Percentiles rank a stretch among this genome's conserved stretches.
These are phyloP conservation scores for Fusarium tanahbumbuense DNA, from an alignment of 2,329 filamentous ascomycete species.

Conservation along the genomic window DNA sequence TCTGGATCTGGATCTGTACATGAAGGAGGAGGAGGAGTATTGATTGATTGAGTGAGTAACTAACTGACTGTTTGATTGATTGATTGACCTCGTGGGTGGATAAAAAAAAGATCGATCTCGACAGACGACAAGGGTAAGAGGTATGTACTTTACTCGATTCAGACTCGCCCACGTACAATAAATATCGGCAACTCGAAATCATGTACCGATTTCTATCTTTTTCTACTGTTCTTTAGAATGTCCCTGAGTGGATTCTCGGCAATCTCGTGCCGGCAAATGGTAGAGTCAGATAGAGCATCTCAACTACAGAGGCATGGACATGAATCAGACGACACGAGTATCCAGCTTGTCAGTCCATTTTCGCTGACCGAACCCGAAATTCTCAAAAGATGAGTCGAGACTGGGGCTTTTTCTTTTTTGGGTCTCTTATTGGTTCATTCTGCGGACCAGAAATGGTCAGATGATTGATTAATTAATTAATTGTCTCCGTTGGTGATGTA, in stretches of 20 bases:
- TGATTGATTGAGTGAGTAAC: not conserved
- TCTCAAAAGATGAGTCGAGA: slow-evolving; percentile 22
- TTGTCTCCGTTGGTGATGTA: not conserved
- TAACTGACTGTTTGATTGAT: not conserved
- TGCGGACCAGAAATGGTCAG: slow-evolving; percentile 6
- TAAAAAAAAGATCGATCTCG: slow-evolving; percentile 4
- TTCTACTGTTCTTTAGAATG: slow-evolving; percentile 2
- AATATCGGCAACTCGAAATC: slow-evolving; percentile 7
- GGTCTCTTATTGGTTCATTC: slow-evolving; percentile 24
- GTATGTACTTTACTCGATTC: slow-evolving; percentile 28
- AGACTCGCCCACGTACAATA: slow-evolving; percentile 30
- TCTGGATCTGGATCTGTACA: not conserved
- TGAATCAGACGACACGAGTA: slow-evolving; percentile 20
- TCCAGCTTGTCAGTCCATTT: slow-evolving; percentile 24
- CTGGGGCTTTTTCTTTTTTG: not conserved
- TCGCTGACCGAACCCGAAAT: slow-evolving; percentile 40
- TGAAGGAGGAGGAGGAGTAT: not conserved
- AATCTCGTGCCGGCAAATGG: slow-evolving; percentile 36
- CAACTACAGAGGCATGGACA: not conserved
- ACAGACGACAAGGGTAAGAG: not conserved
- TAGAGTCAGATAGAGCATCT: slow-evolving; percentile 17
- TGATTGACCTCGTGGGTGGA: slow-evolving; percentile 34
- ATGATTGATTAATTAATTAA: slow-evolving; percentile 2
- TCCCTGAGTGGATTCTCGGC: slow-evolving; percentile 31
- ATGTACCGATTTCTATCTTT: slow-evolving; percentile 19